Percentiles rank a stretch among this genome's conserved stretches.
Evolutionary conservation across 495 filamentous ascomycete genomes (phyloP).

Genomic region (Cercophora sp.): DNA sequence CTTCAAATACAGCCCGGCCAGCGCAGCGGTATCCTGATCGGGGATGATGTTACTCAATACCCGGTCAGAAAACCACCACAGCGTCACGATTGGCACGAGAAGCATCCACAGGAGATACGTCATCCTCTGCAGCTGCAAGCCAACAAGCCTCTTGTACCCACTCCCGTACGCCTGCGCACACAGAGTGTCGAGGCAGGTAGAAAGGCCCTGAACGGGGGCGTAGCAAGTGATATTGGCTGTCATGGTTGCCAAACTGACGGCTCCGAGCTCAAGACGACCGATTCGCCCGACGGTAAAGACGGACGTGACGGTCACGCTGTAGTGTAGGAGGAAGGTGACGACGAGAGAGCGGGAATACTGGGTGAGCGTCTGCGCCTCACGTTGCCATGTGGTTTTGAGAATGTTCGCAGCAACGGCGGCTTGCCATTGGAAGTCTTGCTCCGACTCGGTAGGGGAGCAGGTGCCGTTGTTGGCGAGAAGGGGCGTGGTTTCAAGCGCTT

Average conservation of each 20-base stretch:
- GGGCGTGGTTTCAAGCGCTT: slow-evolving; percentile 38
- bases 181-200: slow-evolving; percentile 67
- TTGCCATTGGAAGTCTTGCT: slow-evolving; percentile 56
- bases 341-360: slow-evolving; percentile 58
- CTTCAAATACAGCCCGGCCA: slow-evolving; percentile 65
- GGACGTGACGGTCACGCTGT: slow-evolving; percentile 63
- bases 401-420: slow-evolving; percentile 67
- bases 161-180: slow-evolving; percentile 73
- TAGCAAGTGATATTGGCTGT: slow-evolving; percentile 71
- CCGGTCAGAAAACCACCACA: slow-evolving; percentile 55
- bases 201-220: slow-evolving; percentile 65
- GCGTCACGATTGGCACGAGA: slow-evolving; percentile 56
- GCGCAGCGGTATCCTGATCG: slow-evolving; percentile 54
- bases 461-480: slow-evolving; percentile 20
- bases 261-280: slow-evolving; percentile 59
- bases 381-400: slow-evolving; percentile 79
- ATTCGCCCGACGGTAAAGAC: slow-evolving; percentile 65
- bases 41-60: slow-evolving; percentile 59
- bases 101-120: slow-evolving; percentile 59
- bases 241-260: slow-evolving; percentile 65
- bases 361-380: slow-evolving; percentile 64
- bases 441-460: slow-evolving; percentile 23
- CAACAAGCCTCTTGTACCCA: slow-evolving; percentile 63
- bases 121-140: slow-evolving; percentile 69
- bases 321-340: slow-evolving; percentile 69